These are phyloP conservation scores for Exsudoporus frostii DNA, from an alignment of 768 basidiomycete genomes.

Conservation along the genomic window DNA sequence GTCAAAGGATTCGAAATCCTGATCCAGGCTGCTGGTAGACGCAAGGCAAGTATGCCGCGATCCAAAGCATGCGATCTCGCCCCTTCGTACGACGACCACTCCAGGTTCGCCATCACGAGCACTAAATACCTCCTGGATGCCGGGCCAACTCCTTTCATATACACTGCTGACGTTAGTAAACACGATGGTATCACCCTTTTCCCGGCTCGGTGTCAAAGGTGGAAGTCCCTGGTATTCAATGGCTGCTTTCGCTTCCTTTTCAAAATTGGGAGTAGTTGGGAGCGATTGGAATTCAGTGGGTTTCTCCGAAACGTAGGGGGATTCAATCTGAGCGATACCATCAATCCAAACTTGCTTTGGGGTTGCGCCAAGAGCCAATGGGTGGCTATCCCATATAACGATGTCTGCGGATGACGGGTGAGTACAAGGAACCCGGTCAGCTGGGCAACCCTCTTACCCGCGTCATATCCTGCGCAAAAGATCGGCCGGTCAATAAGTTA, in stretches of 20 bases:
- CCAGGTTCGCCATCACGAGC: slow-evolving; percentile 15
- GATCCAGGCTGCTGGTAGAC: slow-evolving; percentile 6
- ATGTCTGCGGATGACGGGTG: slow-evolving; percentile 43
- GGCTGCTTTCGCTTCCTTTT: slow-evolving; percentile 56
- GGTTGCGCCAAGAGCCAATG: slow-evolving; percentile 72
- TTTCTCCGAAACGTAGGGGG: slow-evolving; percentile 50
- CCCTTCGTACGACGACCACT: slow-evolving; percentile 51
- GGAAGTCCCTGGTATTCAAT: slow-evolving; percentile 69
- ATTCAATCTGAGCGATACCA: slow-evolving; percentile 66
- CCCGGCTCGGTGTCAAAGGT: slow-evolving; percentile 48
- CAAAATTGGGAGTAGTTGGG: slow-evolving; percentile 60
- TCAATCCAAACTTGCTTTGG: slow-evolving; percentile 84
- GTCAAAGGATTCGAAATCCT: slow-evolving; percentile 45
- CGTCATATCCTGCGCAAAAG: slow-evolving; percentile 56
- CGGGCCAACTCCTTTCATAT: slow-evolving; percentile 34
- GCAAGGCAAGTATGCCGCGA: slow-evolving; percentile 25
- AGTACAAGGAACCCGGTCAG: not conserved
- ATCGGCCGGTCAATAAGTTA: not conserved
- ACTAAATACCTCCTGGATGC: slow-evolving; percentile 22
- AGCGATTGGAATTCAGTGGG: slow-evolving; percentile 47
- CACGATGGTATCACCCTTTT: slow-evolving; percentile 40
- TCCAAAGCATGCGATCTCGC: slow-evolving; percentile 55
- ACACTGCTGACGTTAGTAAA: slow-evolving; percentile 65
- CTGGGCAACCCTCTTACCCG: slow-evolving; percentile 39
- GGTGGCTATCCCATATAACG: slow-evolving; percentile 76